Evolutionary conservation across 352 stramenopile species (phyloP).

Genomic region (Phytophthora crassamura): DNA sequence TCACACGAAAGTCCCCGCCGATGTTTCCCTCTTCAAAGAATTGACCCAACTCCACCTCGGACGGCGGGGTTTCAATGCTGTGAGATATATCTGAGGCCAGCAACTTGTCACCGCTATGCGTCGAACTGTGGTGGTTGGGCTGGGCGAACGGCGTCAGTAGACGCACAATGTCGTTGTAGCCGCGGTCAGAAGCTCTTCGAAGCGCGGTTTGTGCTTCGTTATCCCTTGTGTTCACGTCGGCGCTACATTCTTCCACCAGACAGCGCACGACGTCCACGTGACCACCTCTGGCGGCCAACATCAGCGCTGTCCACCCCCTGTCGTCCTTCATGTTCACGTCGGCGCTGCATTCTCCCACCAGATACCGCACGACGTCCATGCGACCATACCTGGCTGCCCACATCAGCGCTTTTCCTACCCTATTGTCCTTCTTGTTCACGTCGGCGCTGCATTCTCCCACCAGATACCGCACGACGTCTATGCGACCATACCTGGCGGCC

Average conservation of each 20-base stretch:
- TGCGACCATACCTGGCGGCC: not conserved
- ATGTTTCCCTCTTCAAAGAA: too few species aligned
- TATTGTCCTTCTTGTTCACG: not conserved
- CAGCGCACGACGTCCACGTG: not conserved
- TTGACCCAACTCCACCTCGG: too few species aligned
- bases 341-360: not conserved
- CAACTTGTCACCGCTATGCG: too few species aligned
- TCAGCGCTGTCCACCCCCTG: not conserved
- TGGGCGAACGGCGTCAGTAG: too few species aligned
- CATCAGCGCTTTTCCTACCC: too few species aligned
- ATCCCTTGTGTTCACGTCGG: not conserved
- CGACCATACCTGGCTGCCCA: too few species aligned
- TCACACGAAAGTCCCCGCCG: too few species aligned
- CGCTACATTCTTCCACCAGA: not conserved
- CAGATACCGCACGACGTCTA: constrained; percentile 4
- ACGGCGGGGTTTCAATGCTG: too few species aligned
- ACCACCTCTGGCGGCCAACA: not conserved
- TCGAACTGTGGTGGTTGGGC: too few species aligned
- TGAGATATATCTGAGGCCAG: too few species aligned
- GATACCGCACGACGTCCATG: constrained; percentile 1
- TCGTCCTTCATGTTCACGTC: not conserved
- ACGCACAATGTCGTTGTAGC: too few species aligned
- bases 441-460: not conserved
- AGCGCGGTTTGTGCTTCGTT: not conserved
- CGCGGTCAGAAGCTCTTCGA: not conserved